These are phyloP conservation scores for Monosporozyma servazzii DNA, from an alignment of 805 yeast species.

Conservation along the genomic window DNA sequence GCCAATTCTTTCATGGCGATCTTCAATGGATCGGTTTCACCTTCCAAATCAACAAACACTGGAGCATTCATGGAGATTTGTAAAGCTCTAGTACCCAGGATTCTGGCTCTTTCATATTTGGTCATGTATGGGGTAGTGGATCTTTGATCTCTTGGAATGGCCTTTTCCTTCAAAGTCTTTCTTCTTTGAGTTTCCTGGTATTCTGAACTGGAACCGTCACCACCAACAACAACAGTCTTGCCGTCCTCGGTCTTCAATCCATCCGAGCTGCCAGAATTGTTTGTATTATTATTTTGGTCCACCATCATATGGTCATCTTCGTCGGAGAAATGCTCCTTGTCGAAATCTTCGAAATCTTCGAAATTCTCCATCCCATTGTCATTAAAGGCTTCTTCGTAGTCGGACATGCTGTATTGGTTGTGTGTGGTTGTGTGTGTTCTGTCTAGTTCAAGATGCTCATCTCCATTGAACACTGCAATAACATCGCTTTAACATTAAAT, in stretches of 20 bases:
- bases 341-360: constrained; percentile 84
- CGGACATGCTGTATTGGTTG: constrained; percentile 35
- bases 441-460: background rate
- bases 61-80: constrained; percentile 99
- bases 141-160: constrained; percentile 82
- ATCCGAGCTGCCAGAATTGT: constrained; percentile 19
- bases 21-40: constrained; percentile 97
- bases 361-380: constrained; percentile 53
- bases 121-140: constrained; percentile 98
- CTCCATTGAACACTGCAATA: too few relatives aligned
- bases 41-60: constrained; percentile 93
- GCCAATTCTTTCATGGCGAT: constrained; percentile 95
- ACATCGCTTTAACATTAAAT: too few relatives aligned
- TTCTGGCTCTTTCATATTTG: constrained; percentile 95
- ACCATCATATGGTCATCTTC: constrained; percentile 39
- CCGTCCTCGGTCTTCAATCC: background rate
- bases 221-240: constrained; percentile 2
- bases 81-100: constrained; percentile 92
- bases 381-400: constrained; percentile 53
- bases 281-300: constrained; percentile 26
- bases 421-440: background rate
- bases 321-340: constrained; percentile 76
- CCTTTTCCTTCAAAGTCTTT: constrained; percentile 67
- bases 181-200: constrained; percentile 39
- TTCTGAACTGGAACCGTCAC: constrained; percentile 54